Base-by-base conservation (phyloP, 257 asterid species). In the Thymus mandschuricus region DNA sequence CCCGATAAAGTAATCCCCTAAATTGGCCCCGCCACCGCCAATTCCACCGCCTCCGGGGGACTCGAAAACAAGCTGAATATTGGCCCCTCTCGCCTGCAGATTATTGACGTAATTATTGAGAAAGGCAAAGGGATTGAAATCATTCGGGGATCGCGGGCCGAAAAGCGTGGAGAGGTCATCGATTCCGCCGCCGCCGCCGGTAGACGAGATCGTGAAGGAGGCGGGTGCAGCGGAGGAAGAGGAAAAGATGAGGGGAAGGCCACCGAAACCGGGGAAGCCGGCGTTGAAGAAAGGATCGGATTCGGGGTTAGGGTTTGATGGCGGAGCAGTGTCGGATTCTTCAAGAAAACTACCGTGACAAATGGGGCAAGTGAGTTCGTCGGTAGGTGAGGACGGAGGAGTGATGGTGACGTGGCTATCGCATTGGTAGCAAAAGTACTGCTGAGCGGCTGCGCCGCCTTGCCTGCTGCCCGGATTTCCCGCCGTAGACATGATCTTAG, bases 1-100 rank as follows among this genome's bases (percentile, higher is more conserved):
- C 1, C 96, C 98, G 3, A 87, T 33, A 30, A 88, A 92, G 72
- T 88, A 92, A 76, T 92, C 97, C 54, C 98, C 96, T 0, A 89
- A 71, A 82, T 84, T 92, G 6, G 82, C 73, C 66, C 84, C 57
- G 43, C 76, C 74, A 63, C 82, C 74, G n/a, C 73, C 82, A 38
- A 44, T 49, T 8, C 80, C 82, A 0, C 83, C 83, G 6, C 81
- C 84, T 0, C 80, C 90, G 0, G 91, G 83, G n/a, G 83, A 60
- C 30, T 88, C 96, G 40, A 92, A 79, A 5, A 88, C 90, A 6
- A 92, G 79, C 79, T 88, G 97, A 56, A 92, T 76, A 70, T 85
- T 87, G 0, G 84, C 86, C 15, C 95, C 96, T 58, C 90, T 76
- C 2, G 80, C 76, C 29, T 92, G 86, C 30, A 90, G 80, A 63